Evolutionary conservation across 1,139 yeast species (phyloP).

Genomic region (Diutina neorugosa): DNA sequence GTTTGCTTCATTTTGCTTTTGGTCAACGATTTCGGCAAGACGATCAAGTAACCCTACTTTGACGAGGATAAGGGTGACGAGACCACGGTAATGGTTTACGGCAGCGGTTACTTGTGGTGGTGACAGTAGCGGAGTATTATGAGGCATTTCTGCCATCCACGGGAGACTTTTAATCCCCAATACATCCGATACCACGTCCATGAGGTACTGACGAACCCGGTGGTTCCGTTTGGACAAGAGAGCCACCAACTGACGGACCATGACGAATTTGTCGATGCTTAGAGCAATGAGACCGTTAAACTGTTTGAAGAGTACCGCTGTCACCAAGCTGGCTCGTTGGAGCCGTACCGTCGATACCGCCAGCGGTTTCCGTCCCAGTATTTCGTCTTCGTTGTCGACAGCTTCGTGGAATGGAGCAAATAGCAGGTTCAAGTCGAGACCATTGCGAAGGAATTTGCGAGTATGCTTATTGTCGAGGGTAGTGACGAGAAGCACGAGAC

Average conservation of each 20-base stretch:
- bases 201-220: slow-evolving; percentile 45
- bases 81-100: slow-evolving; percentile 54
- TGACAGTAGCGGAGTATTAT: not conserved
- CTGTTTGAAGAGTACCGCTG: not conserved
- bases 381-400: slow-evolving; percentile 8
- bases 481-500: slow-evolving; percentile 44
- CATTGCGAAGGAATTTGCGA: slow-evolving; percentile 44
- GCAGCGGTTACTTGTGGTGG: slow-evolving; percentile 9
- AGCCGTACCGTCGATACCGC: slow-evolving; percentile 20
- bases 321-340: not conserved
- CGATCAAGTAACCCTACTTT: slow-evolving; percentile 26
- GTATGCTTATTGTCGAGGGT: slow-evolving; percentile 50
- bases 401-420: slow-evolving; percentile 42
- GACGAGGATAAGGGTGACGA: slow-evolving; percentile 37
- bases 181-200: slow-evolving; percentile 64
- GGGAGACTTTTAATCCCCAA: slow-evolving; percentile 51
- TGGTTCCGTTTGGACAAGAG: slow-evolving; percentile 50
- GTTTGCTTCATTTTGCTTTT: slow-evolving; percentile 14
- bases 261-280: slow-evolving; percentile 44
- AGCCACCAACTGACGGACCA: slow-evolving; percentile 45
- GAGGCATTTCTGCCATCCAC: slow-evolving; percentile 31
- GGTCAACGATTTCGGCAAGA: slow-evolving; percentile 37
- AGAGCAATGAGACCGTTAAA: slow-evolving; percentile 51
- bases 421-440: slow-evolving; percentile 51
- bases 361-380: slow-evolving; percentile 11